phyloP scores from a whole-genome alignment of 768 basidiomycete species.

The Imleria badia region DNA sequence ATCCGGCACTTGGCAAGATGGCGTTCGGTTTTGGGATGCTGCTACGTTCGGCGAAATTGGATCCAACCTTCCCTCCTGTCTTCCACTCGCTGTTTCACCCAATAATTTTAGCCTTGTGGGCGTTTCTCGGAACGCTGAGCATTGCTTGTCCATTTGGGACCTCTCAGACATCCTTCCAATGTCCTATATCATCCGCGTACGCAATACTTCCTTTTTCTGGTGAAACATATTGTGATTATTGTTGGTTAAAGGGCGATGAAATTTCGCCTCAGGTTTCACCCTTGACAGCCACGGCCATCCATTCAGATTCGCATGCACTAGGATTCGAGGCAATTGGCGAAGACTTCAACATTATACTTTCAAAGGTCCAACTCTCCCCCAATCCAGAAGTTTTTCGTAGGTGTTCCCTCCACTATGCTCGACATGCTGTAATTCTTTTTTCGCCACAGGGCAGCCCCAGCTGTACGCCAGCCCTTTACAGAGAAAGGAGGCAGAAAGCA shows the following conservation, averaged over 20 bases:
- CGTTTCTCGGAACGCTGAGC: background rate
- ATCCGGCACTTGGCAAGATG: background rate
- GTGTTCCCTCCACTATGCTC: background rate
- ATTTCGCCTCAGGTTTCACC: background rate
- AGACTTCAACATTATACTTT: background rate
- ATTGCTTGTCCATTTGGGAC: background rate
- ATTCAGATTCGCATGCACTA: background rate
- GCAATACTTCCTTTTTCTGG: background rate
- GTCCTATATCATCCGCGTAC: background rate
- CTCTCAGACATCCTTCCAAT: slow-evolving; percentile 1
- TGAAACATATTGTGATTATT: background rate
- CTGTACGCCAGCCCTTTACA: background rate
- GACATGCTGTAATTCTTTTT: background rate
- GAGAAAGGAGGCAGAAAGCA: background rate
- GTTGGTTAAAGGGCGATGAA: background rate
- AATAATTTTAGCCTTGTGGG: background rate
- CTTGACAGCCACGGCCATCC: background rate
- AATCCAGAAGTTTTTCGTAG: slow-evolving; percentile 4
- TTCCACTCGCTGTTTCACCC: slow-evolving; percentile 1
- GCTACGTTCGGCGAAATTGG: slow-evolving; percentile 4
- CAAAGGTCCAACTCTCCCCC: background rate
- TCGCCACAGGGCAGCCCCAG: background rate
- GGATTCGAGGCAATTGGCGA: background rate
- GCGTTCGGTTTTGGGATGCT: slow-evolving; percentile 6
- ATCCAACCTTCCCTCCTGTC: background rate